Percentiles rank a stretch among this genome's conserved stretches.
These are phyloP conservation scores for Tulasnella sp. DNA, from an alignment of 768 basidiomycete species.

Conservation along the genomic window DNA sequence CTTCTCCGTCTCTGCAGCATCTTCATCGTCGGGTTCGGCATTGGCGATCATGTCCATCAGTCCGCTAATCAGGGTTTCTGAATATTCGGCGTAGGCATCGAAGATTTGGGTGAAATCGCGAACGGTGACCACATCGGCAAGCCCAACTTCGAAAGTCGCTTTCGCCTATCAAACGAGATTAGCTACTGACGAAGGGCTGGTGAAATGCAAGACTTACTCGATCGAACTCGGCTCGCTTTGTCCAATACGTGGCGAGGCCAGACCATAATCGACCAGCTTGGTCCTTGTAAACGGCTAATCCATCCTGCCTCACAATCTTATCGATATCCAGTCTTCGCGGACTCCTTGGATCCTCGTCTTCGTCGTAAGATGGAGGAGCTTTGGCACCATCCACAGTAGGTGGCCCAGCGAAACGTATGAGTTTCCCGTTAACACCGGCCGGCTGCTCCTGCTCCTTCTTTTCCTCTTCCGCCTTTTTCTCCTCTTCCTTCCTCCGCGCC, in stretches of 20 bases:
- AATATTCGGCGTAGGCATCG: slow-evolving; percentile 91
- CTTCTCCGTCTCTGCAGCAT: slow-evolving; percentile 66
- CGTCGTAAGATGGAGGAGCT: slow-evolving; percentile 50
- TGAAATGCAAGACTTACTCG: slow-evolving; percentile 13
- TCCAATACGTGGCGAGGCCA: slow-evolving; percentile 96
- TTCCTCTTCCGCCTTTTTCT: slow-evolving; percentile 42
- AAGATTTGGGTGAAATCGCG: slow-evolving; percentile 98
- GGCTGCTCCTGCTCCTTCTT: slow-evolving; percentile 27
- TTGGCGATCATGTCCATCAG: slow-evolving; percentile 80
- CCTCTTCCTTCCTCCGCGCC: slow-evolving; percentile 40
- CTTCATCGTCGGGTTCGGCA: slow-evolving; percentile 72
- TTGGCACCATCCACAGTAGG: slow-evolving; percentile 34
- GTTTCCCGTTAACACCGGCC: slow-evolving; percentile 48
- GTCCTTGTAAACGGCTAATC: slow-evolving; percentile 84
- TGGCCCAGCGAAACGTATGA: slow-evolving; percentile 66
- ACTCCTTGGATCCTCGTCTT: slow-evolving; percentile 75
- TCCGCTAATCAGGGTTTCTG: slow-evolving; percentile 79
- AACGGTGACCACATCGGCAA: slow-evolving; percentile 78
- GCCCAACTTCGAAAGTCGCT: slow-evolving; percentile 78
- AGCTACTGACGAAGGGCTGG: background rate
- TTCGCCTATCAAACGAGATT: slow-evolving; percentile 45
- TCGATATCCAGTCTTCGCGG: slow-evolving; percentile 75
- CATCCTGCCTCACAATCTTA: slow-evolving; percentile 73
- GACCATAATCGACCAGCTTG: slow-evolving; percentile 96
- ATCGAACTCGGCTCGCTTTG: slow-evolving; percentile 93